Conservation (phyloP, 495 filamentous ascomycete species). For the Bryoglossum gracile region DNA sequence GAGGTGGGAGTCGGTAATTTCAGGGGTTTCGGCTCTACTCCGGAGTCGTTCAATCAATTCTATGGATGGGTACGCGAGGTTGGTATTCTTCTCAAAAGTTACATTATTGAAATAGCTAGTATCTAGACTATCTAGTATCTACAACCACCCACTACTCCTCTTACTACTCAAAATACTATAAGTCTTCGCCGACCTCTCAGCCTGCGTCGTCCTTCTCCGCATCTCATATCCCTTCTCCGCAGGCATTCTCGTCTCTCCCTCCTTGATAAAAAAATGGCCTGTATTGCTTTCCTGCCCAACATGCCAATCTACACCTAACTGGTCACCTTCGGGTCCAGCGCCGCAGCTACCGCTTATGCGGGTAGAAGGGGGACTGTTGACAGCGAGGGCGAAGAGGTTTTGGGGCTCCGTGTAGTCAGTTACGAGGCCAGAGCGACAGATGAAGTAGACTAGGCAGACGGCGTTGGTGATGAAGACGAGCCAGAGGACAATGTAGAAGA, state of each 20-base stretch:
- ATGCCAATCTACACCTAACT: slow-evolving; percentile 53
- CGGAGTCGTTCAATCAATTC: too few species aligned
- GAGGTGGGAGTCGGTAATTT: too few species aligned
- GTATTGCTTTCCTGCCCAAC: slow-evolving; percentile 32
- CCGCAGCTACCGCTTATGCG: slow-evolving; percentile 56
- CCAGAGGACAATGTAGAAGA: slow-evolving; percentile 57
- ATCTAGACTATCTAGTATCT: too few species aligned
- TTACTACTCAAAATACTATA: slow-evolving; percentile 14
- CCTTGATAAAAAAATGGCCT: slow-evolving; percentile 17
- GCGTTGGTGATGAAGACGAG: slow-evolving; percentile 56
- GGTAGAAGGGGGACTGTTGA: slow-evolving; percentile 56
- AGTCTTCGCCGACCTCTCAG: slow-evolving; percentile 10
- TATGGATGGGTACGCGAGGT: too few species aligned
- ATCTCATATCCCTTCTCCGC: slow-evolving; percentile 3
- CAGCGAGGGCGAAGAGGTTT: slow-evolving; percentile 60
- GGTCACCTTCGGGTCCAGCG: slow-evolving; percentile 44
- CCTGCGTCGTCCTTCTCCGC: not conserved
- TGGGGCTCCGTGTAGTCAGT: slow-evolving; percentile 71
- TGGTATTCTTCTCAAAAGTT: too few species aligned
- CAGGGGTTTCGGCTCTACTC: too few species aligned
- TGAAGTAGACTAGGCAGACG: slow-evolving; percentile 44
- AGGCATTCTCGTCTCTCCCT: not conserved
- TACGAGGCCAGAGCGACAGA: slow-evolving; percentile 45
- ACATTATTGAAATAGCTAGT: too few species aligned
- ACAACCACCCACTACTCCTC: slow-evolving; percentile 16